A percentile compares a stretch with the other conserved stretches of the same genome.
Conservation (phyloP, 2,329 filamentous ascomycete species). For the Diplodia intermedia region DNA sequence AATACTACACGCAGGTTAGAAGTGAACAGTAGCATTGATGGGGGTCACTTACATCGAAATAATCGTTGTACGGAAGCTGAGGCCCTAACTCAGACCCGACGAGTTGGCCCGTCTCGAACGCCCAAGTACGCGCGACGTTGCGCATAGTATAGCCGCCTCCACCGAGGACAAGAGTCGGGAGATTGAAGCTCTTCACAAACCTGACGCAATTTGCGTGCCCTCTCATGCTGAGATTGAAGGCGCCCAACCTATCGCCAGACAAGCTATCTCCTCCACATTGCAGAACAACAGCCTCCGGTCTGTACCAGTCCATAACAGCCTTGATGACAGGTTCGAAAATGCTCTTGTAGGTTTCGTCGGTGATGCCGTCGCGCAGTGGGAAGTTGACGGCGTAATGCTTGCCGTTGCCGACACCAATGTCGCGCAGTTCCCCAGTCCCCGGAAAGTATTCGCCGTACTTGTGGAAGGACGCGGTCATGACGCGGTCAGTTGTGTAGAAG, state of each 20-base stretch:
- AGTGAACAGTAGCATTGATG: constrained; percentile 20
- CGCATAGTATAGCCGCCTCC: constrained; percentile 75
- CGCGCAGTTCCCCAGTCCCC: constrained; percentile 71
- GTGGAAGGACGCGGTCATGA: constrained; percentile 76
- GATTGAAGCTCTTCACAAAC: constrained; percentile 71
- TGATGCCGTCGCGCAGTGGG: constrained; percentile 72
- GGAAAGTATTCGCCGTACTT: constrained; percentile 78
- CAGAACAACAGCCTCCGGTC: constrained; percentile 70
- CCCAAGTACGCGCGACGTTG: constrained; percentile 68
- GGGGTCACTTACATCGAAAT: constrained; percentile 69
- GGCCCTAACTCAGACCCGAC: constrained; percentile 82
- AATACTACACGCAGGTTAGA: constrained; percentile 57
- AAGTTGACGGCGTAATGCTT: constrained; percentile 75
- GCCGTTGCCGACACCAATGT: constrained; percentile 71
- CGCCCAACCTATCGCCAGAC: constrained; percentile 70
- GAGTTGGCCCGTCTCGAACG: constrained; percentile 75
- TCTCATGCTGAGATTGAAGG: constrained; percentile 74
- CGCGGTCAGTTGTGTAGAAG: constrained; percentile 73
- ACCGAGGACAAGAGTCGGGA: constrained; percentile 70
- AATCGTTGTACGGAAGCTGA: constrained; percentile 94
- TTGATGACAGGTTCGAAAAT: constrained; percentile 73
- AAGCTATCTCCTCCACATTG: constrained; percentile 73
- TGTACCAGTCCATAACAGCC: constrained; percentile 73
- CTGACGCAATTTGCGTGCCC: constrained; percentile 74
- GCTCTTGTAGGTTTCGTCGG: constrained; percentile 70